These are phyloP conservation scores for Pochonia chlamydosporia DNA, from an alignment of 2,329 filamentous ascomycete species.

Conservation along the genomic window DNA sequence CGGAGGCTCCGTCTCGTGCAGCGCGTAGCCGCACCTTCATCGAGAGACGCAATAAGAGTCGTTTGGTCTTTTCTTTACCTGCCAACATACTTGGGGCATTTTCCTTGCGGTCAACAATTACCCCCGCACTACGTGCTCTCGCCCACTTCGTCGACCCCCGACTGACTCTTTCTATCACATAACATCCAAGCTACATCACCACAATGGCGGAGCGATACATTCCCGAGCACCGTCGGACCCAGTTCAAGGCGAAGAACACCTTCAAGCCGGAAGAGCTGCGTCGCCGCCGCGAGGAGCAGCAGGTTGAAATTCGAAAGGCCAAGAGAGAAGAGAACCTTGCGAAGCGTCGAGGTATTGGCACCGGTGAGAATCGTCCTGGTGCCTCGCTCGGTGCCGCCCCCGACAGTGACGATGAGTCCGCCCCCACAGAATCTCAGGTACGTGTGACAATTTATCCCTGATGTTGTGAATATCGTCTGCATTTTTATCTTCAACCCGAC, in stretches of 20 bases:
- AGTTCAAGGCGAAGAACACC: slow-evolving; percentile 99
- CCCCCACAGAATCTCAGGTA: slow-evolving; percentile 95
- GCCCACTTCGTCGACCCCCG: slow-evolving; percentile 4
- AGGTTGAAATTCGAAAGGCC: slow-evolving; percentile 97
- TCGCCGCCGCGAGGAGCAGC: slow-evolving; percentile 96
- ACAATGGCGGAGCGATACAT: slow-evolving; percentile 98
- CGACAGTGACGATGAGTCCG: slow-evolving; percentile 96
- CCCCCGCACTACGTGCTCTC: slow-evolving; percentile 7
- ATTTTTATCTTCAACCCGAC: slow-evolving; percentile 4
- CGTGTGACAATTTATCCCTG: slow-evolving; percentile 6
- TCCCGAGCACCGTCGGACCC: slow-evolving; percentile 95
- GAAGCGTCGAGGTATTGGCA: slow-evolving; percentile 91
- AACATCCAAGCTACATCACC: slow-evolving; percentile 12
- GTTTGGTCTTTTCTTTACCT: background rate
- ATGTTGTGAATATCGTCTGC: background rate
- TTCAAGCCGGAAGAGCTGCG: slow-evolving; percentile 99
- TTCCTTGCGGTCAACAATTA: slow-evolving; percentile 7
- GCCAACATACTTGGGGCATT: background rate
- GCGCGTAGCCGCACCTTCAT: slow-evolving; percentile 2
- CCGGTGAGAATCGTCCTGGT: slow-evolving; percentile 71
- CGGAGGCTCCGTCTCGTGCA: slow-evolving; percentile 4
- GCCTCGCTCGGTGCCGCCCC: slow-evolving; percentile 80
- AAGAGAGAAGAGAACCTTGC: slow-evolving; percentile 99
- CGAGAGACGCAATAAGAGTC: slow-evolving; percentile 2
- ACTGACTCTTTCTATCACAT: too few relatives aligned